These are phyloP conservation scores for Syzygium jambos DNA, from an alignment of 345 rosid species.

Conservation along the genomic window DNA sequence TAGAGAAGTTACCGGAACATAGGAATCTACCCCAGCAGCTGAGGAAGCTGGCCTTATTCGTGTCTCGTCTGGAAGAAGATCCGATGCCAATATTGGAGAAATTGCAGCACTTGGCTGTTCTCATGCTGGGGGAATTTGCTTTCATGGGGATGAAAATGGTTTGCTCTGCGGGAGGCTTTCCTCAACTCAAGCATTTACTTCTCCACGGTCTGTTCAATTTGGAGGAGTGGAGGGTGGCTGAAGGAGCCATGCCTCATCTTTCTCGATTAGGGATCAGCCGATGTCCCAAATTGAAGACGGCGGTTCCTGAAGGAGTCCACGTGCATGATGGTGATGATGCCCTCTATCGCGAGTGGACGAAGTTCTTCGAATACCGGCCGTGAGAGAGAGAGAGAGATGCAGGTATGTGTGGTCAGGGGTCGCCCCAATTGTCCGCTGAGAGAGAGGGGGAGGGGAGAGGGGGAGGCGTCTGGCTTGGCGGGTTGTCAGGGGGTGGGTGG, in stretches of 20 bases:
- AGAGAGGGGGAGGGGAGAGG: too few relatives aligned
- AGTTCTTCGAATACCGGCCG: too few relatives aligned
- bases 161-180: constrained; percentile 18
- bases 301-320: constrained; percentile 5
- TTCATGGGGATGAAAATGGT: constrained; percentile 23
- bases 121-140: background rate
- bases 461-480: too few relatives aligned
- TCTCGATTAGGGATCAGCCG: constrained; percentile 12
- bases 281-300: constrained; percentile 7
- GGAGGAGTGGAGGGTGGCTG: constrained; percentile 25
- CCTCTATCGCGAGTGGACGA: accelerated
- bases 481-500: too few relatives aligned
- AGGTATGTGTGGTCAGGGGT: too few relatives aligned
- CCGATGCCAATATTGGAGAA: constrained; percentile 36
- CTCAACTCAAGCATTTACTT: background rate
- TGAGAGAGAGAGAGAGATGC: too few relatives aligned
- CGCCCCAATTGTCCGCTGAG: too few relatives aligned
- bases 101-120: constrained; percentile 19
- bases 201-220: too few relatives aligned
- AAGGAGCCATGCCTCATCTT: constrained; percentile 35
- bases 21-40: constrained; percentile 18
- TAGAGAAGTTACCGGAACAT: constrained; percentile 16
- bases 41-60: constrained; percentile 16
- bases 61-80: constrained; percentile 17
- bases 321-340: background rate